Base-by-base conservation (phyloP, 1,139 yeast genomes). In the Yamadazyma kanchanaburiensis region DNA sequence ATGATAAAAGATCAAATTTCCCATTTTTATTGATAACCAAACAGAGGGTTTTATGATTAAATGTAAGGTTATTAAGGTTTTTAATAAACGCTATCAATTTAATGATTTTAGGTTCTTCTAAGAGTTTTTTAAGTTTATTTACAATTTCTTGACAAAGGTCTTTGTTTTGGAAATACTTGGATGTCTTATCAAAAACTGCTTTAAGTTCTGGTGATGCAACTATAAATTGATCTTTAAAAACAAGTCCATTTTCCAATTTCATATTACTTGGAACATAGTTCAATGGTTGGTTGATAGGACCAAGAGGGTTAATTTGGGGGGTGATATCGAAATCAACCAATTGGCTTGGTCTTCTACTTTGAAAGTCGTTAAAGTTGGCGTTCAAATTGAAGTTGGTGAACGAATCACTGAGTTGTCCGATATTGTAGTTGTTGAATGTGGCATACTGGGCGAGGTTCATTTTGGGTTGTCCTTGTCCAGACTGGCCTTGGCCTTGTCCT, bases 11-110 rank as follows among this genome's bases (percentile, higher is more conserved):
- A 47, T 75, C 81, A 44, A 74, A 61, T 45, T 74, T 74, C 25
- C 80, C 80, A 45, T 75, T 74, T 38, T 75, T 75, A 47, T 74
- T 74, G 24, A 72, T 54, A 22, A 74, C 78, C 38, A 75, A 60
- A 43, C 68, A 68, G 37, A 59, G 58, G 33, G 55, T 60, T 53
- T 53, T 73, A 46, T 57, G 65, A 39, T 58, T 68, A 52, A 53
- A 70, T 1, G 67, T 58, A 38, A 64, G 55, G 32, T 62, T 68
- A 42, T 68, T 67, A 38, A 66, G 48, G 44, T 64, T 66, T 32
- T 63, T 63, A 28, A 65, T 60, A 40, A 68, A 69, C 0, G 65
- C 54, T 16, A 66, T 55, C 33, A 70, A 47, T 33, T 59, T 61
- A 12, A 48, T 26, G 18, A 68, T 54, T 6, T 52, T 49, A 7